A percentile compares a stretch with the other conserved stretches of the same genome.
Evolutionary conservation across 306 rosid genomes (phyloP).

Genomic region (Vachellia pachyceras): DNA sequence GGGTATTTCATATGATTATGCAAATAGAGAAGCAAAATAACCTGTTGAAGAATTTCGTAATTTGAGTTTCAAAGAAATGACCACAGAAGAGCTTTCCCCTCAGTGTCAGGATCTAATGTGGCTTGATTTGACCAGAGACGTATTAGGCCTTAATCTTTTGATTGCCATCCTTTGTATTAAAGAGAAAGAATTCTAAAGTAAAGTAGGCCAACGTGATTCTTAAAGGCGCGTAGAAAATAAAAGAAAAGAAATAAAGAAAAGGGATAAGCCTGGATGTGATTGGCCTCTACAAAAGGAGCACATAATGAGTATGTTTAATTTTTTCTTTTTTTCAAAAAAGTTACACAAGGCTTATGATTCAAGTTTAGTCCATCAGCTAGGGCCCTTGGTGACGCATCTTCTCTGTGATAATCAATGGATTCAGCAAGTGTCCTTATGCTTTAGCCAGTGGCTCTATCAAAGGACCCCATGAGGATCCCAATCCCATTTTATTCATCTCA

Average conservation of each 20-base stretch:
- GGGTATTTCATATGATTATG: not conserved
- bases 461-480: slow-evolving; percentile 33
- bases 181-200: slow-evolving; percentile 41
- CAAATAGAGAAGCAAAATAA: not conserved
- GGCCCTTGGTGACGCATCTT: slow-evolving; percentile 49
- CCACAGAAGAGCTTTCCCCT: not conserved
- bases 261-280: slow-evolving; percentile 42
- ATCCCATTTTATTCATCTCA: slow-evolving; percentile 18
- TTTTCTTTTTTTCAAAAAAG: slow-evolving; percentile 36
- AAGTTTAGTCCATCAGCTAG: slow-evolving; percentile 46
- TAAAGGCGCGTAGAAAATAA: slow-evolving; percentile 28
- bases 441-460: slow-evolving; percentile 36
- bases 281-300: slow-evolving; percentile 54
- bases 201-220: slow-evolving; percentile 52
- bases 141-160: not conserved
- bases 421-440: slow-evolving; percentile 35
- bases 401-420: slow-evolving; percentile 24
- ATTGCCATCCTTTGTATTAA: not conserved
- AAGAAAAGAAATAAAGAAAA: slow-evolving; percentile 42
- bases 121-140: not conserved
- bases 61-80: not conserved
- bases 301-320: slow-evolving; percentile 50
- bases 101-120: not conserved
- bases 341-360: slow-evolving; percentile 43
- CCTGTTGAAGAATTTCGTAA: not conserved